Conservation (phyloP, 2,329 filamentous ascomycete genomes). For the Stemphylium lycopersici region DNA sequence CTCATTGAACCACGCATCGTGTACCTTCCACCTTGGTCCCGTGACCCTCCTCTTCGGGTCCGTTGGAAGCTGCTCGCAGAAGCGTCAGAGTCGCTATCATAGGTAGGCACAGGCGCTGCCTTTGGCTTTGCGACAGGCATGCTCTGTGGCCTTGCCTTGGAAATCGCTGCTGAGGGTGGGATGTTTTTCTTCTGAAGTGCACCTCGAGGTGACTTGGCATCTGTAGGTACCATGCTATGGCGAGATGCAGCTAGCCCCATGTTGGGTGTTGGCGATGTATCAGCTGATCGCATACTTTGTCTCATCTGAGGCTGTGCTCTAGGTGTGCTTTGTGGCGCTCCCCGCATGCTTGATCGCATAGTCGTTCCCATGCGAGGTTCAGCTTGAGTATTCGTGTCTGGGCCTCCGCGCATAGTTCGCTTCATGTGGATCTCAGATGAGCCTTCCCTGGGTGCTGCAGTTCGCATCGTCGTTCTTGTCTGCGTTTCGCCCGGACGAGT, state of each 20-base stretch:
- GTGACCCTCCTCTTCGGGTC: constrained; percentile 47
- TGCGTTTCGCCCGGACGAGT: constrained; percentile 18
- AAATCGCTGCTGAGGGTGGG: constrained; percentile 29
- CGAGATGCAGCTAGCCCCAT: constrained; percentile 44
- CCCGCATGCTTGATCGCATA: constrained; percentile 51
- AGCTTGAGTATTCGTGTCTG: constrained; percentile 12
- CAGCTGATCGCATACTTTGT: constrained; percentile 55
- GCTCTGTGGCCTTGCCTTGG: constrained; percentile 37
- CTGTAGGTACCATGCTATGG: constrained; percentile 35
- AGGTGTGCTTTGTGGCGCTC: constrained; percentile 5
- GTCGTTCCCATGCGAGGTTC: constrained; percentile 21
- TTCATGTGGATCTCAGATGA: constrained; percentile 41
- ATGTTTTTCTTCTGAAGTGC: constrained; percentile 50
- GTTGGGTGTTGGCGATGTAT: constrained; percentile 33
- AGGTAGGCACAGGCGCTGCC: constrained; percentile 32
- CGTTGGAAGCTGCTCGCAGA: constrained; percentile 80
- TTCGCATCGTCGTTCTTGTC: constrained; percentile 14
- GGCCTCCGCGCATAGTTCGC: constrained; percentile 40
- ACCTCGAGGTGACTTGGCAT: constrained; percentile 38
- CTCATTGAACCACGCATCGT: constrained; percentile 79
- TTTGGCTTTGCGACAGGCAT: constrained; percentile 24
- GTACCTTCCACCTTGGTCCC: constrained; percentile 54
- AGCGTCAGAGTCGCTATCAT: constrained; percentile 53
- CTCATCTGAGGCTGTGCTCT: constrained; percentile 48
- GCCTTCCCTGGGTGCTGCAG: constrained; percentile 7